Evolutionary conservation across 202 grass and related monocot species (phyloP).

Genomic region (Panicum hallii): DNA sequence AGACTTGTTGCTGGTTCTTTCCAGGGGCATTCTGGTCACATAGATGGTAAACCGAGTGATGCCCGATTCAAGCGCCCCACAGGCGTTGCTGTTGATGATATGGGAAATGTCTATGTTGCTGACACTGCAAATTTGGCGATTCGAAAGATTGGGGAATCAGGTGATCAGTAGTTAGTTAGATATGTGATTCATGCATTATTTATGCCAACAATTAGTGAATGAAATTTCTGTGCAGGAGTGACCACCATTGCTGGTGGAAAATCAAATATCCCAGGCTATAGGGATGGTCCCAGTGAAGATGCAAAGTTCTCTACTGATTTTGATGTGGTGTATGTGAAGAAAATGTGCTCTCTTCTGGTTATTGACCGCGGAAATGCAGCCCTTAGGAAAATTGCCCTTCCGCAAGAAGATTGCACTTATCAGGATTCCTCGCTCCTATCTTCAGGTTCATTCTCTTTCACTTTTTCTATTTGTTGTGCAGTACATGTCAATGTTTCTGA

Average conservation of each 20-base stretch:
- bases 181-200: constrained; percentile 20
- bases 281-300: constrained; percentile 97
- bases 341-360: constrained; percentile 84
- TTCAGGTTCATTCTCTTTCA: constrained; percentile 62
- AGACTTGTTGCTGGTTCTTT: constrained; percentile 91
- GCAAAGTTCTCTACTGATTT: constrained; percentile 97
- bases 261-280: constrained; percentile 91
- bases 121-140: constrained; percentile 94
- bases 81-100: constrained; percentile 89
- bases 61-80: constrained; percentile 91
- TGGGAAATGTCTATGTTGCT: constrained; percentile 95
- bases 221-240: constrained; percentile 63
- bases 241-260: constrained; percentile 98
- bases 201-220: constrained; percentile 4
- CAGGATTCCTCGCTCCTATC: constrained; percentile 78
- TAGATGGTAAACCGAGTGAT: constrained; percentile 94
- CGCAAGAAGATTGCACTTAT: constrained; percentile 87
- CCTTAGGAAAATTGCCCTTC: constrained; percentile 90
- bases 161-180: constrained; percentile 41
- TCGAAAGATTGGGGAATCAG: constrained; percentile 88
- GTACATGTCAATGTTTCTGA: constrained; percentile 7
- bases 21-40: constrained; percentile 85
- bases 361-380: constrained; percentile 96
- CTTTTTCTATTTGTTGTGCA: constrained; percentile 20
- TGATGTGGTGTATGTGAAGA: constrained; percentile 92